Percentiles rank a stretch among this genome's conserved stretches.
These are phyloP conservation scores for Trichoderma endophyticum DNA, from an alignment of 2,329 filamentous ascomycete species.

Conservation along the genomic window DNA sequence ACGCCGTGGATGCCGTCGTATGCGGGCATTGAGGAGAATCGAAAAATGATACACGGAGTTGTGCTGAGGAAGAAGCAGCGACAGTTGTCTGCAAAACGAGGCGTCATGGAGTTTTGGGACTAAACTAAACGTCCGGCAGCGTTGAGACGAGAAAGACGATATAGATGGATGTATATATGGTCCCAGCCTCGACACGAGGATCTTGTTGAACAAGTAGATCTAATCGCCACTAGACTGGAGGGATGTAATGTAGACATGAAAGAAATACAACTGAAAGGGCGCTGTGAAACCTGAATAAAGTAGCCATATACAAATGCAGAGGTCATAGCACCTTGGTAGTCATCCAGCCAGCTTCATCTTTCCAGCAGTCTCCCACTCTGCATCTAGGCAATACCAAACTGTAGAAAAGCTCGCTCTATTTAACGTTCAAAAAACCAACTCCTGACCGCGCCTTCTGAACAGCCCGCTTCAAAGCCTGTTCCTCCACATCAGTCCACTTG, in stretches of 20 bases:
- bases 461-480: constrained; percentile 59
- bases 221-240: not conserved
- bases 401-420: constrained; percentile 41
- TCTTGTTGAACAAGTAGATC: no score
- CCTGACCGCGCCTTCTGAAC: constrained; percentile 57
- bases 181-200: not conserved
- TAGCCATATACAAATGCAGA: not conserved
- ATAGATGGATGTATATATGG: not conserved
- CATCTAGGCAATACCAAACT: not conserved
- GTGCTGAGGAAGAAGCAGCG: not conserved
- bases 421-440: constrained; percentile 63
- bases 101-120: not conserved
- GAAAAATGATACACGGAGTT: not conserved
- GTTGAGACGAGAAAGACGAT: not conserved
- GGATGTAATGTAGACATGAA: not conserved
- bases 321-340: not conserved
- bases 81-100: not conserved
- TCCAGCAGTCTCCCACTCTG: not conserved
- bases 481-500: constrained; percentile 65
- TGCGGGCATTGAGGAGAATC: not conserved
- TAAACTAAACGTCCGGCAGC: not conserved
- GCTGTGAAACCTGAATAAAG: not conserved
- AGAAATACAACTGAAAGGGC: not conserved
- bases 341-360: not conserved
- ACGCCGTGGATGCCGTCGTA: not conserved